These are phyloP conservation scores for Metschnikowia similis DNA, from an alignment of 805 yeast species.

Conservation along the genomic window DNA sequence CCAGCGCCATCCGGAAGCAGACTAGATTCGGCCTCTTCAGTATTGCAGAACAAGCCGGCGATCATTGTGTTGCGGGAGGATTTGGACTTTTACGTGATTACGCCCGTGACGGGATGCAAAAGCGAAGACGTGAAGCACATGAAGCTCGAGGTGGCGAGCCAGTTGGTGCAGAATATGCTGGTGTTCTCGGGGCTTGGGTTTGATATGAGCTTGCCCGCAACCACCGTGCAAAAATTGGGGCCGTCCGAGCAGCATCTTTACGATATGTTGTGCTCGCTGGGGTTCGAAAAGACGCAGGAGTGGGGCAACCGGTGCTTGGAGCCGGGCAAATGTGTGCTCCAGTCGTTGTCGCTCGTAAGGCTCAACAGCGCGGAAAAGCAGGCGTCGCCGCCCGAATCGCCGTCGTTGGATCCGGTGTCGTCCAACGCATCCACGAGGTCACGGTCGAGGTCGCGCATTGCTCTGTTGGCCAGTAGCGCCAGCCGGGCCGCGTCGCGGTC, in stretches of 20 bases:
- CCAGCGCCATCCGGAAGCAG: slow-evolving; percentile 28
- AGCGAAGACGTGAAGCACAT: slow-evolving; percentile 60
- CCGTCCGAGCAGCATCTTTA: slow-evolving; percentile 92
- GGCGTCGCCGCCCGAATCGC: slow-evolving; percentile 40
- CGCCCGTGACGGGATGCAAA: slow-evolving; percentile 57
- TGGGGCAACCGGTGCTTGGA: slow-evolving; percentile 94
- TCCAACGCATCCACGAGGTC: slow-evolving; percentile 35
- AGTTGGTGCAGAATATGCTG: slow-evolving; percentile 49
- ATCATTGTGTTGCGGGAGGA: slow-evolving; percentile 91
- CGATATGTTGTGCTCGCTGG: slow-evolving; percentile 92
- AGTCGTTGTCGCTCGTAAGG: slow-evolving; percentile 72
- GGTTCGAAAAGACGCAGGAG: slow-evolving; percentile 57
- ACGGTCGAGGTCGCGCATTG: slow-evolving; percentile 47
- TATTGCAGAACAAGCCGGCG: slow-evolving; percentile 77
- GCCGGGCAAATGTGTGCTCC: slow-evolving; percentile 81
- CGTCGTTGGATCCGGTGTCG: slow-evolving; percentile 39
- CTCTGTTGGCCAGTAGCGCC: slow-evolving; percentile 53
- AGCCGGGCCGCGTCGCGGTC: slow-evolving; percentile 58
- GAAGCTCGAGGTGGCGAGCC: slow-evolving; percentile 70
- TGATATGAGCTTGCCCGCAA: slow-evolving; percentile 23
- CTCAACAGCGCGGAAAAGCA: slow-evolving; percentile 35
- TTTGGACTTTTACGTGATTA: slow-evolving; percentile 87
- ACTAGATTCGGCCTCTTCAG: slow-evolving; percentile 46
- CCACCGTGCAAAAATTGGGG: slow-evolving; percentile 52
- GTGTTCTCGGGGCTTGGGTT: slow-evolving; percentile 82